Base-by-base conservation (phyloP, 306 rosid species). In the Oxytropis ochrocephala region DNA sequence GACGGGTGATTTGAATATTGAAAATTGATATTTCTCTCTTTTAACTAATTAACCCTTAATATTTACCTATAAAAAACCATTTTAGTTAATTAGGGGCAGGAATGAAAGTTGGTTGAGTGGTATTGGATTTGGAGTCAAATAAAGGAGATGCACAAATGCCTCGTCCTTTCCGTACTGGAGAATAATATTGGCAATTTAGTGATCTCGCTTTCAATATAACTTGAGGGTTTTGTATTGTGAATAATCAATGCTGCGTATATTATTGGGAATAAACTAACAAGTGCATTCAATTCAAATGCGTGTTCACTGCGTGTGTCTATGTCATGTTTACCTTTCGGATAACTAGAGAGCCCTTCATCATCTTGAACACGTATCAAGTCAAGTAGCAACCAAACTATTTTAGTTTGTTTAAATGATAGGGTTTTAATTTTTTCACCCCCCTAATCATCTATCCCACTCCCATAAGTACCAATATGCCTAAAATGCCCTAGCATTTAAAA, bases 251-350 rank as follows among this genome's bases (percentile, higher is more conserved):
- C 27, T 33, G 46, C 64, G 44, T 60, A 60, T 16, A 52, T 51
- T 6, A 42, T 32, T 42, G 33, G 46, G 46, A 57, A 32, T 14
- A 57, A 57, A 57, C n/a, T 30, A 57, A 41, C 14, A 21, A 60
- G 39, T 63, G 11, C 14, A 63, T 64, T 64, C 5, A 30, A 30
- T 2, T 30, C 78, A 72, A 78, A 65, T 32, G 11, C 82, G 78
- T 24, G 82, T 67, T 10, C 3, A 8, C 9, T 49, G 65, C 65
- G 78, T 3, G 82, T n/a, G n/a, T n/a, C n/a, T n/a, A n/a, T 16
- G 63, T 67, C 51, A 36, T 62, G 43, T 5, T 6, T 7, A 14
- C 7, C 8, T 21, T 50, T 21, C n/a, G 11, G 61, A 29, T 30
- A 0, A 1, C 4, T 1, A n/a, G n/a, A 30, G 11, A 56, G 5